Evolutionary conservation across 352 stramenopile species (phyloP).

Genomic region (Pythium brachiatum): DNA sequence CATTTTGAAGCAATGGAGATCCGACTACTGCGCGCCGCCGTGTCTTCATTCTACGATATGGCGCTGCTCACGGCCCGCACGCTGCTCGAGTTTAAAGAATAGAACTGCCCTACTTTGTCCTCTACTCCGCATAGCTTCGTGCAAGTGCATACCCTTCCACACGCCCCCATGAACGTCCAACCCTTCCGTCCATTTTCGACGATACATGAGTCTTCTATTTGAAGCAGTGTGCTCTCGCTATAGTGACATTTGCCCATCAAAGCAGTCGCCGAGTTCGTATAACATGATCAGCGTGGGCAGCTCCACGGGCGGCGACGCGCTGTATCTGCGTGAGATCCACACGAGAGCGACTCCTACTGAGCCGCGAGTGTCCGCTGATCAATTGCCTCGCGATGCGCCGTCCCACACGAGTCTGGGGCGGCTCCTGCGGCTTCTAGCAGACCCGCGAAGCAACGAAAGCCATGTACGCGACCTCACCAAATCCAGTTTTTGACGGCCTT

Average conservation of each 20-base stretch:
- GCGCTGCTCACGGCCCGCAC: constrained; percentile 64
- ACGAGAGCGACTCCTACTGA: neutral
- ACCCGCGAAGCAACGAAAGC: constrained; percentile 19
- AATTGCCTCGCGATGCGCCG: neutral
- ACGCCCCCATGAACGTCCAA: neutral
- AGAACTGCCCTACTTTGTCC: constrained; percentile 9
- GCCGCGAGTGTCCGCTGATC: neutral
- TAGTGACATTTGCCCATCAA: neutral
- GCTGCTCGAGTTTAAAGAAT: constrained; percentile 86
- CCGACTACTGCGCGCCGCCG: constrained; percentile 74
- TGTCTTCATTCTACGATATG: constrained; percentile 89
- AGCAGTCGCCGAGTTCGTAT: neutral
- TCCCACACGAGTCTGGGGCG: constrained; percentile 28
- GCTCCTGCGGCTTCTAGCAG: constrained; percentile 21
- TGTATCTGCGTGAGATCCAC: constrained; percentile 16
- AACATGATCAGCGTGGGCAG: constrained; percentile 1
- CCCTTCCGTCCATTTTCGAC: neutral
- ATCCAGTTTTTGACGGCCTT: neutral
- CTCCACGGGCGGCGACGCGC: neutral
- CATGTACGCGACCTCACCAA: constrained; percentile 7
- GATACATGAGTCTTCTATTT: neutral
- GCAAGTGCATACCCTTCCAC: too few species aligned
- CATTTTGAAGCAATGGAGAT: constrained; percentile 84
- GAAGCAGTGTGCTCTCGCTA: neutral
- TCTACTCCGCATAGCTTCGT: too few species aligned